Percentiles rank a stretch among this genome's conserved stretches.
These are phyloP conservation scores for Taiwanofungus camphoratus DNA, from an alignment of 1,284 basidiomycete species.

Conservation along the genomic window DNA sequence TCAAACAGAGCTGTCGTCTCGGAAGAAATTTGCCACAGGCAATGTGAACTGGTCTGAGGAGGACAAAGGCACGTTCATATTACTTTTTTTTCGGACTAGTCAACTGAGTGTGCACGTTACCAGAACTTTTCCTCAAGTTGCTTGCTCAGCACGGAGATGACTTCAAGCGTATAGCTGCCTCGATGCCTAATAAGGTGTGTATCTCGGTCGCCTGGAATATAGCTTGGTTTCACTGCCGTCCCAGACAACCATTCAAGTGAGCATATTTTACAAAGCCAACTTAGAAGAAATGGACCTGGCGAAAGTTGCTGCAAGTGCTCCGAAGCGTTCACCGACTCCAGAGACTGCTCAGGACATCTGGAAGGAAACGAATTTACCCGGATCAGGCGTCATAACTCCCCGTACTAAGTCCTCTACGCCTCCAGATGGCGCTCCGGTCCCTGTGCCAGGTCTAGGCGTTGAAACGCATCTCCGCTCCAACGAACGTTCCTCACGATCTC, in stretches of 20 bases:
- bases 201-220: neutral
- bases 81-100: slow-evolving; percentile 4
- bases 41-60: slow-evolving; percentile 47
- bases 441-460: slow-evolving; percentile 2
- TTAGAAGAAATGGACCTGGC: slow-evolving; percentile 39
- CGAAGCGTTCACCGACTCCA: slow-evolving; percentile 30
- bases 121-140: slow-evolving; percentile 58
- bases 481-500: slow-evolving; percentile 1
- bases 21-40: slow-evolving; percentile 31
- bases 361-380: slow-evolving; percentile 12
- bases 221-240: slow-evolving; percentile 5
- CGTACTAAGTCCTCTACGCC: slow-evolving; percentile 10
- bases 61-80: slow-evolving; percentile 45
- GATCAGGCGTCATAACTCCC: slow-evolving; percentile 16
- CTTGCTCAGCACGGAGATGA: slow-evolving; percentile 68
- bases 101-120: slow-evolving; percentile 36
- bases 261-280: slow-evolving; percentile 58
- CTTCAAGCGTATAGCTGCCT: slow-evolving; percentile 69
- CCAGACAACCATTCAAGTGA: slow-evolving; percentile 71
- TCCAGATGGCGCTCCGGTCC: slow-evolving; percentile 2
- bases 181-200: slow-evolving; percentile 66
- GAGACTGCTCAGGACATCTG: slow-evolving; percentile 11
- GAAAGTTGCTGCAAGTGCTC: slow-evolving; percentile 31
- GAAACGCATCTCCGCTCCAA: slow-evolving; percentile 9
- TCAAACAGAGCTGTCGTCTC: slow-evolving; percentile 27